Conservation (phyloP, 768 basidiomycete genomes). For the Tylopilus sp. region DNA sequence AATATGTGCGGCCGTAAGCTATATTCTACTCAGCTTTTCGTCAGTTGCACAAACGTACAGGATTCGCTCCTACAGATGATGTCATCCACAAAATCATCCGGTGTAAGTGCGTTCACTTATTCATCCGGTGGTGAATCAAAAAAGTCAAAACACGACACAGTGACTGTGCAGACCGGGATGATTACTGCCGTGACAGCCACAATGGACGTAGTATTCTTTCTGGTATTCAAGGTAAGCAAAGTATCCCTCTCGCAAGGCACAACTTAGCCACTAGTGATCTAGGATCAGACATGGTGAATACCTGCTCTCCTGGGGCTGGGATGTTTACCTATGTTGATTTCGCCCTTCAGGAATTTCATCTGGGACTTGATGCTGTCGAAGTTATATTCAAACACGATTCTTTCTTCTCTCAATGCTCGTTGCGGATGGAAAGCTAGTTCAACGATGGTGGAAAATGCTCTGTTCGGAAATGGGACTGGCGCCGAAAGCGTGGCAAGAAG, state of each 20-base stretch:
- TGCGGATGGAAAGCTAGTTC: slow-evolving; percentile 17
- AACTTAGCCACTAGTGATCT: not conserved
- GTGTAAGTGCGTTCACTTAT: slow-evolving; percentile 20
- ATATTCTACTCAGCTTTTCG: not conserved
- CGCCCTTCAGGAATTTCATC: slow-evolving; percentile 13
- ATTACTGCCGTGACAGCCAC: slow-evolving; percentile 5
- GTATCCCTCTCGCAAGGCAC: not conserved
- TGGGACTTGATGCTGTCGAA: slow-evolving; percentile 28
- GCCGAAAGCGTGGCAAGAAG: not conserved
- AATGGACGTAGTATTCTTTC: slow-evolving; percentile 23
- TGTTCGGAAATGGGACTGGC: slow-evolving; percentile 1
- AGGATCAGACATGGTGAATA: slow-evolving; percentile 9
- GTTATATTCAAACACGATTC: slow-evolving; percentile 25
- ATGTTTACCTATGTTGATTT: not conserved
- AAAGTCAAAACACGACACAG: slow-evolving; percentile 2
- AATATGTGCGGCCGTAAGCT: too few relatives aligned
- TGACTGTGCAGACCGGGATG: slow-evolving; percentile 30
- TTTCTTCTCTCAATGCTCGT: slow-evolving; percentile 23
- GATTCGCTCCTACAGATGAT: slow-evolving; percentile 38
- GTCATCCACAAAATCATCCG: slow-evolving; percentile 41
- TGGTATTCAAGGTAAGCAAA: slow-evolving; percentile 13
- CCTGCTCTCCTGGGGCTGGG: not conserved
- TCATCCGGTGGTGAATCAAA: not conserved
- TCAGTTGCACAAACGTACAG: slow-evolving; percentile 36
- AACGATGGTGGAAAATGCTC: slow-evolving; percentile 1